Conservation (phyloP, 768 basidiomycete species). For the Xerocomellus amylosporus region DNA sequence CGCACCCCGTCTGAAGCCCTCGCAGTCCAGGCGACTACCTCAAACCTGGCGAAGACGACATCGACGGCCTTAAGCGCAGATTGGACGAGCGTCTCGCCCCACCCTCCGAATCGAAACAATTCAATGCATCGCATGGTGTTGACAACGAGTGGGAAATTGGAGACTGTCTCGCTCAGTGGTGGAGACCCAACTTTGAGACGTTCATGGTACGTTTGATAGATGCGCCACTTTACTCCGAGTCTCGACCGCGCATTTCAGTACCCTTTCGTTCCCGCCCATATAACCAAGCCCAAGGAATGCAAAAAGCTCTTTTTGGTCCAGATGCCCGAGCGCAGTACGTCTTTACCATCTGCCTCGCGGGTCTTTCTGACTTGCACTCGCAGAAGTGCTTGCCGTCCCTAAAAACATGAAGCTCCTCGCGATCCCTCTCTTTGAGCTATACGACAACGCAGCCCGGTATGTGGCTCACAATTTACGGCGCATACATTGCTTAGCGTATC, state of each 20-base stretch:
- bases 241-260: conserved; percentile 50
- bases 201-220: conserved; percentile 75
- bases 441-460: conserved; percentile 92
- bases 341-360: background rate
- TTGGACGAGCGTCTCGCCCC: conserved; percentile 89
- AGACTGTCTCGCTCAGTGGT: conserved; percentile 98
- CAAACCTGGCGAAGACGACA: conserved; percentile 92
- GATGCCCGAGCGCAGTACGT: conserved; percentile 91
- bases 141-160: conserved; percentile 95
- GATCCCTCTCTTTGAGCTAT: conserved; percentile 94
- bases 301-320: conserved; percentile 95
- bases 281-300: conserved; percentile 97
- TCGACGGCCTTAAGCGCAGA: conserved; percentile 84
- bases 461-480: conserved; percentile 8
- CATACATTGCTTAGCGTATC: background rate
- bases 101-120: conserved; percentile 67
- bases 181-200: conserved; percentile 97
- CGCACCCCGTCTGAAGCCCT: background rate
- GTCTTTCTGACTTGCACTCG: background rate
- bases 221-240: background rate
- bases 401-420: conserved; percentile 99
- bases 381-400: conserved; percentile 95
- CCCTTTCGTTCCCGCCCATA: conserved; percentile 91
- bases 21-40: conserved; percentile 95
- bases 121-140: conserved; percentile 70